phyloP scores from a whole-genome alignment of 106 monocot genomes.

The Dendrobium officinale region DNA sequence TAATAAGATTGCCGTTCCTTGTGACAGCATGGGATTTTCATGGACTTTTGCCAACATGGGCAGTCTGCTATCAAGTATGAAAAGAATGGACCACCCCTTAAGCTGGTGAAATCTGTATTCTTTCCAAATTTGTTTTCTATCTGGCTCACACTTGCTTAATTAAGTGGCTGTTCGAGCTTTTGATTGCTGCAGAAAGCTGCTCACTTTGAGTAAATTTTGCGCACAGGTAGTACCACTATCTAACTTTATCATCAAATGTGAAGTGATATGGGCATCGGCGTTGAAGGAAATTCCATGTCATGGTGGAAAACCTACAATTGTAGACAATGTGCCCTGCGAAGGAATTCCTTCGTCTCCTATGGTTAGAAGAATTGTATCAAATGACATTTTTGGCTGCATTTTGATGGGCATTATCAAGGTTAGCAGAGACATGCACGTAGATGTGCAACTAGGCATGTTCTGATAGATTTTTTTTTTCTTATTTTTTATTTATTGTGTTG shows the following conservation, averaged over 20 bases:
- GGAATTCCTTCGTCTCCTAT: slow-evolving; percentile 25
- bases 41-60: slow-evolving; percentile 63
- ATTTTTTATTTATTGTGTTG: not conserved
- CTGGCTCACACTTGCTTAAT: not conserved
- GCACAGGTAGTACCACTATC: slow-evolving; percentile 64
- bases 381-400: slow-evolving; percentile 60
- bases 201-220: not conserved
- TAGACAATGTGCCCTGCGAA: slow-evolving; percentile 16
- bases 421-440: slow-evolving; percentile 2
- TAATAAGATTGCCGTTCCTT: slow-evolving; percentile 5
- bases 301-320: slow-evolving; percentile 5
- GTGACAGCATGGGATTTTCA: slow-evolving; percentile 63
- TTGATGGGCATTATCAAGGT: slow-evolving; percentile 76
- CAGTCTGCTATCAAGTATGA: slow-evolving; percentile 8
- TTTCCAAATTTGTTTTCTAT: not conserved
- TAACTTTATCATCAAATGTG: slow-evolving; percentile 58
- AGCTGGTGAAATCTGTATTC: slow-evolving; percentile 40
- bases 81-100: slow-evolving; percentile 15
- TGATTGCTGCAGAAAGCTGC: not conserved
- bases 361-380: slow-evolving; percentile 59
- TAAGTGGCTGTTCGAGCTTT: not conserved
- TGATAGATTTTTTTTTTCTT: not conserved
- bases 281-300: slow-evolving; percentile 16
- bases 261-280: slow-evolving; percentile 40
- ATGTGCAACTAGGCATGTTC: not conserved